A percentile compares a stretch with the other conserved stretches of the same genome.
These are phyloP conservation scores for Aspergillus panamensis DNA, from an alignment of 495 filamentous ascomycete genomes.

Conservation along the genomic window DNA sequence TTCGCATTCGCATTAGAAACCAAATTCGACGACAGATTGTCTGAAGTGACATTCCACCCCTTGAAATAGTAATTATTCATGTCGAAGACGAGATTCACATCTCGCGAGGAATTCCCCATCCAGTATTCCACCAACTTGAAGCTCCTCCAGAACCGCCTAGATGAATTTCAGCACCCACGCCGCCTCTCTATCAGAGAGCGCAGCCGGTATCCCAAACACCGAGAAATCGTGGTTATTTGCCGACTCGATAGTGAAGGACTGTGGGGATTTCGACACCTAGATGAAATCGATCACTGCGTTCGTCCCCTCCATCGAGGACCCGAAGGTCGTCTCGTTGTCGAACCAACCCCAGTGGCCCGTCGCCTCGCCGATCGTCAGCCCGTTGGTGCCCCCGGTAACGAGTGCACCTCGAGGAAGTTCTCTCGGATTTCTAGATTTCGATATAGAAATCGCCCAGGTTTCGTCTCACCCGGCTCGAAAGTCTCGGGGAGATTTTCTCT, in stretches of 20 bases:
- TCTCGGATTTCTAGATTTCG: background rate
- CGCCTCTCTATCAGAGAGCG: constrained; percentile 26
- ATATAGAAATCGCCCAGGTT: background rate
- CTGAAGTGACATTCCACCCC: constrained; percentile 23
- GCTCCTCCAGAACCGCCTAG: constrained; percentile 26
- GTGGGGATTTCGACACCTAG: constrained; percentile 24
- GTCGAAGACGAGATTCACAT: constrained; percentile 31
- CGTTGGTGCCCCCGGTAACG: constrained; percentile 31
- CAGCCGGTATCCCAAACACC: constrained; percentile 29
- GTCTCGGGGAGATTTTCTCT: background rate
- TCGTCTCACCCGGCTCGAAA: background rate
- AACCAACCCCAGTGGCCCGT: constrained; percentile 31
- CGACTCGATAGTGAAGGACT: constrained; percentile 27
- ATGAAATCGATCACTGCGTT: constrained; percentile 28
- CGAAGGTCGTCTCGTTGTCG: constrained; percentile 27
- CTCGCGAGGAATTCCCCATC: constrained; percentile 19
- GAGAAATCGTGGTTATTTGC: constrained; percentile 28
- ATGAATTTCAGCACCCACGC: constrained; percentile 30
- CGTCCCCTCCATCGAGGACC: constrained; percentile 26
- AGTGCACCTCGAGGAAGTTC: constrained; percentile 30
- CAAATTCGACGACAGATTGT: constrained; percentile 24
- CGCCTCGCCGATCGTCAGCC: constrained; percentile 31
- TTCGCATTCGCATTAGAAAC: constrained; percentile 20
- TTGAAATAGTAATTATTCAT: constrained; percentile 33
- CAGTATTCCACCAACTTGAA: constrained; percentile 29